Conservation (phyloP, 2,329 filamentous ascomycete species). For the Monosporascus sp. region DNA sequence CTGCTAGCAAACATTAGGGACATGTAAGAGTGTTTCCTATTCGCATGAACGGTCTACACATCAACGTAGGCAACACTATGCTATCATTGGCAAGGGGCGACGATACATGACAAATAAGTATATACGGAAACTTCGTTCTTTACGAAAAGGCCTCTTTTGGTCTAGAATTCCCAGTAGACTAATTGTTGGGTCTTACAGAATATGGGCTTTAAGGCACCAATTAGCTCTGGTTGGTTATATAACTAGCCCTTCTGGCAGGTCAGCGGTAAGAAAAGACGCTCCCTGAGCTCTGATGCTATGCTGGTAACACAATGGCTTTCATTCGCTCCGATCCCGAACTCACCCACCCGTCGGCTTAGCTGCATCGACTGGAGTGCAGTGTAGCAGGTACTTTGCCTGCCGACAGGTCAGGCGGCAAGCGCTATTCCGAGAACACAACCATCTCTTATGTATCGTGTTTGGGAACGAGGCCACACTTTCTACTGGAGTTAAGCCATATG, state of each 20-base stretch:
- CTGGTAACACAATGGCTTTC: neutral
- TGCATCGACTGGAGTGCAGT: neutral
- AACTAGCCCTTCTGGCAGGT: neutral
- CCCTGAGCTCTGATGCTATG: neutral
- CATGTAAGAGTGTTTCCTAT: too few relatives aligned
- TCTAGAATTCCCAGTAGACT: too few relatives aligned
- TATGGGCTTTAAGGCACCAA: too few relatives aligned
- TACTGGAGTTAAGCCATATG: neutral
- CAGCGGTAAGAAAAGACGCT: neutral
- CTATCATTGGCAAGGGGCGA: too few relatives aligned
- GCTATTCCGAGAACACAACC: neutral
- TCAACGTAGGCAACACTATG: too few relatives aligned
- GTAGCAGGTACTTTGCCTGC: neutral
- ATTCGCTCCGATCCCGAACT: neutral
- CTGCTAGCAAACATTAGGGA: too few relatives aligned
- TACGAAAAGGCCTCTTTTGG: too few relatives aligned
- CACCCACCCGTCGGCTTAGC: neutral
- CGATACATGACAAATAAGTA: too few relatives aligned
- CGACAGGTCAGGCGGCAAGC: neutral
- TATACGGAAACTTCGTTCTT: too few relatives aligned
- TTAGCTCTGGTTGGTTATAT: neutral
- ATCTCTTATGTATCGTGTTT: neutral
- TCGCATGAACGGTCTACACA: too few relatives aligned
- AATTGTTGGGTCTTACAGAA: too few relatives aligned
- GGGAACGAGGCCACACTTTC: neutral